Evolutionary conservation across 108 stramenopile species (phyloP), one percentile per base, ranked within the genome.

Genomic region (Nitzschia sp.): DNA sequence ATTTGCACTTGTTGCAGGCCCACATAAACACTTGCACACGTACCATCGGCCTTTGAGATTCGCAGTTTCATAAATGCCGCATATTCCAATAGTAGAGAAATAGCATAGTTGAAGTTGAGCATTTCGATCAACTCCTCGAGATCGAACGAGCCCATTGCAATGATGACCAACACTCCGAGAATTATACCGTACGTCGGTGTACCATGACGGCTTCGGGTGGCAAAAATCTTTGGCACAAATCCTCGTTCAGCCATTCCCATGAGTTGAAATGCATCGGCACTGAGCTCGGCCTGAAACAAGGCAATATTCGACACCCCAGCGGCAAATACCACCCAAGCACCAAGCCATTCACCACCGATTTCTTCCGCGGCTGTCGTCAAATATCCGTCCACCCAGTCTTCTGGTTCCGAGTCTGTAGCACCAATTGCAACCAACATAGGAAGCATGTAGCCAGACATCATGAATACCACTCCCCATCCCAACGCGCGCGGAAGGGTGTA

Each of bases 201-300:
- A 17, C 86, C 95, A 57, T 87, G 88, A 23, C 71, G 77, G 13
- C 83, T 90, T 31, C 94, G 68, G 30, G 35, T 55, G 22, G 71
- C 78, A 45, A 97, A 90, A 6, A 85, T 52, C 45, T 83, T 83
- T 8, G 94, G 95, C 23, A 96, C 54, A 38, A 85, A 77, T 31
- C 95, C 94, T 16, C 95, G 76, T 48, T 94, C 89, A 11, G 92
- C 93, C 92, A 93, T 93, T 22, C 93, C 96, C 90, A 93, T 89
- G 17, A 97, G 58, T 68, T 94, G 92, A 25, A 83, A 92, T n/a
- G 94, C 82, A 68, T 97, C 97, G 6, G 86, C 80, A 2, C 77
- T 80, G 80, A 97, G 85, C 73, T 97, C 97, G 16, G 95, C 95
- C 63, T 91, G 88, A 66, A 94, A 97, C 33, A 95, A 61, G 1